Conservation (phyloP, 2,329 filamentous ascomycete species). For the Dothistroma septosporum region DNA sequence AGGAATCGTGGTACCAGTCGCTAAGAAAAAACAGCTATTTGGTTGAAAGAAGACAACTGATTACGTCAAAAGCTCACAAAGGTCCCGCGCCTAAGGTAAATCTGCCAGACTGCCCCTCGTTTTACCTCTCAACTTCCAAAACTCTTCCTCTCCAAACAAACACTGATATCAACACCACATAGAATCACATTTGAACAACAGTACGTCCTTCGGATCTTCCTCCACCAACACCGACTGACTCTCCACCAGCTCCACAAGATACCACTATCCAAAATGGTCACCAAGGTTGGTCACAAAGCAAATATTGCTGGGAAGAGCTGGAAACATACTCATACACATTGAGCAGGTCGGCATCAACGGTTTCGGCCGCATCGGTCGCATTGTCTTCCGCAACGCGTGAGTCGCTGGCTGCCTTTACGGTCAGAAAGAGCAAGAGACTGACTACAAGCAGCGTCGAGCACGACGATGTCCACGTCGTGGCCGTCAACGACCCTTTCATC, state of each 20-base stretch:
- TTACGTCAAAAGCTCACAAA: background rate
- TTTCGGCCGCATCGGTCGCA: slow-evolving; percentile 98
- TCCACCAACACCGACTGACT: slow-evolving; percentile 2
- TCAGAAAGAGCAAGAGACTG: slow-evolving; percentile 11
- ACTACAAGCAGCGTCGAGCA: slow-evolving; percentile 64
- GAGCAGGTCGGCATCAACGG: slow-evolving; percentile 92
- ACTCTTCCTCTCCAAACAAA: slow-evolving; percentile 4
- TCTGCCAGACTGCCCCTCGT: background rate
- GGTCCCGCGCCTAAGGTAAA: background rate
- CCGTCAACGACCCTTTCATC: slow-evolving; percentile 99
- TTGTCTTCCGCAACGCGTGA: slow-evolving; percentile 96
- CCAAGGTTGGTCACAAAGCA: slow-evolving; percentile 38
- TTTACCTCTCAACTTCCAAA: slow-evolving; percentile 1
- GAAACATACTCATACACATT: slow-evolving; percentile 16
- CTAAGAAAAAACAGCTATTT: background rate
- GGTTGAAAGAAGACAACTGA: background rate
- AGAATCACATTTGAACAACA: background rate
- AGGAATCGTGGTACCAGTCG: background rate
- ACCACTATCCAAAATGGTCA: slow-evolving; percentile 39
- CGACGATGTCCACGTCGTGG: slow-evolving; percentile 83
- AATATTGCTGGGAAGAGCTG: slow-evolving; percentile 7
- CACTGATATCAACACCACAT: background rate
- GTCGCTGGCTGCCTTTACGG: slow-evolving; percentile 34
- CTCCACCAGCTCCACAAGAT: slow-evolving; percentile 16
- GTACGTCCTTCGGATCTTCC: background rate